Evolutionary conservation across 495 filamentous ascomycete species (phyloP).

Genomic region (Lindgomyces ingoldianus): DNA sequence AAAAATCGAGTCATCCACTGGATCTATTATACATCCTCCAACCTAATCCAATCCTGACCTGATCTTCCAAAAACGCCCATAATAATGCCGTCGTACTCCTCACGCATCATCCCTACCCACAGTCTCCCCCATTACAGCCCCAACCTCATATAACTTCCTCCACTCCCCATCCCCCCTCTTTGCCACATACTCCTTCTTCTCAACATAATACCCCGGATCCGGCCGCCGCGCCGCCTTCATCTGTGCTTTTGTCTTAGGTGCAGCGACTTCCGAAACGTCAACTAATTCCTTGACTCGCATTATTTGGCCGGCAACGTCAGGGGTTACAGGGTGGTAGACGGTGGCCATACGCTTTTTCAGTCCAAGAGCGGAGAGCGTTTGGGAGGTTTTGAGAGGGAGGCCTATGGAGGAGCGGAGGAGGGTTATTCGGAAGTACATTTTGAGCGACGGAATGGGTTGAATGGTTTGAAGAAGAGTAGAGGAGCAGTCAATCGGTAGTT

Average conservation of each 20-base stretch:
- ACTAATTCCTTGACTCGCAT: constrained; percentile 98
- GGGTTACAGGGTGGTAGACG: constrained; percentile 87
- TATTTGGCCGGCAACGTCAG: constrained; percentile 88
- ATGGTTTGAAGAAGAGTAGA: not conserved
- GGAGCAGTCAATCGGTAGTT: not conserved
- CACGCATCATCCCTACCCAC: too few relatives aligned
- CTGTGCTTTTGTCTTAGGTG: constrained; percentile 68
- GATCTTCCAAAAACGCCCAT: too few relatives aligned
- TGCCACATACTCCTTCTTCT: constrained; percentile 50
- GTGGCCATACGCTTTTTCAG: constrained; percentile 83
- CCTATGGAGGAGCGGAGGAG: constrained; percentile 92
- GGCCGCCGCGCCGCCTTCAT: constrained; percentile 73
- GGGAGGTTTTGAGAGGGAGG: constrained; percentile 76
- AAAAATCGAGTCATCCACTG: too few relatives aligned
- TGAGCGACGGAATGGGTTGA: constrained; percentile 21
- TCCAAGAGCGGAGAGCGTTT: constrained; percentile 85
- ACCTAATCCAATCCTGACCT: too few relatives aligned
- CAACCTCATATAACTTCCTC: not conserved
- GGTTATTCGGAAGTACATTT: constrained; percentile 95
- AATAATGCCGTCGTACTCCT: too few relatives aligned
- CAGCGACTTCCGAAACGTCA: constrained; percentile 77
- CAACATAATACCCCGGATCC: constrained; percentile 82
- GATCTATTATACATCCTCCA: too few relatives aligned
- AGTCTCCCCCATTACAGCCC: too few relatives aligned
- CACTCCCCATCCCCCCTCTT: not conserved